phyloP scores from a whole-genome alignment of 83 land plant species.

The Isoetes engelmannii region DNA sequence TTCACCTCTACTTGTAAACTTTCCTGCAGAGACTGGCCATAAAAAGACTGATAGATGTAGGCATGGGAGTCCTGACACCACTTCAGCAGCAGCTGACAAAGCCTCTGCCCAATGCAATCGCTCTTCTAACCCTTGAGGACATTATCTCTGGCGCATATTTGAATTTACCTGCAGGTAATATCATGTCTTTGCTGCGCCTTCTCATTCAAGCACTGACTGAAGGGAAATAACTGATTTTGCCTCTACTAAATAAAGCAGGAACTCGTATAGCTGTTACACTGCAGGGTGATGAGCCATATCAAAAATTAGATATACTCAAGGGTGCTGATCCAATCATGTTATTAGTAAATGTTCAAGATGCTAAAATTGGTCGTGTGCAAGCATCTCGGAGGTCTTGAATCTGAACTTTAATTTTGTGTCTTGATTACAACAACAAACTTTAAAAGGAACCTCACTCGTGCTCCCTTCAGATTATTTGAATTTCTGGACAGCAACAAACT shows the following conservation, averaged over 20 bases:
- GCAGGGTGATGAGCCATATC: slow-evolving; percentile 78
- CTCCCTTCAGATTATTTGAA: slow-evolving; percentile 73
- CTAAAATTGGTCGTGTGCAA: slow-evolving; percentile 77
- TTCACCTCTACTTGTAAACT: background rate
- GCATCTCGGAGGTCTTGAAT: slow-evolving; percentile 81
- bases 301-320: slow-evolving; percentile 61
- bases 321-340: slow-evolving; percentile 62
- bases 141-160: slow-evolving; percentile 71
- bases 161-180: slow-evolving; percentile 70
- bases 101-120: slow-evolving; percentile 84
- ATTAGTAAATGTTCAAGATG: slow-evolving; percentile 66
- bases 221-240: background rate
- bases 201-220: background rate
- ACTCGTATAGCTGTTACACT: slow-evolving; percentile 73
- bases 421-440: background rate
- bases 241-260: slow-evolving; percentile 31
- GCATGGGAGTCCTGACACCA: slow-evolving; percentile 93
- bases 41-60: slow-evolving; percentile 80
- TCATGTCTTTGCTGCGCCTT: background rate
- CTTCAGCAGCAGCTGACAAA: slow-evolving; percentile 85
- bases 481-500: slow-evolving; percentile 55
- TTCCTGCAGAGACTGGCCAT: slow-evolving; percentile 75
- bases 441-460: background rate
- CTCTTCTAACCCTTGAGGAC: slow-evolving; percentile 68
- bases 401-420: background rate